A percentile compares a stretch with the other conserved stretches of the same genome.
Conservation (phyloP, 1,284 basidiomycete species). For the Ustilago lituana region DNA sequence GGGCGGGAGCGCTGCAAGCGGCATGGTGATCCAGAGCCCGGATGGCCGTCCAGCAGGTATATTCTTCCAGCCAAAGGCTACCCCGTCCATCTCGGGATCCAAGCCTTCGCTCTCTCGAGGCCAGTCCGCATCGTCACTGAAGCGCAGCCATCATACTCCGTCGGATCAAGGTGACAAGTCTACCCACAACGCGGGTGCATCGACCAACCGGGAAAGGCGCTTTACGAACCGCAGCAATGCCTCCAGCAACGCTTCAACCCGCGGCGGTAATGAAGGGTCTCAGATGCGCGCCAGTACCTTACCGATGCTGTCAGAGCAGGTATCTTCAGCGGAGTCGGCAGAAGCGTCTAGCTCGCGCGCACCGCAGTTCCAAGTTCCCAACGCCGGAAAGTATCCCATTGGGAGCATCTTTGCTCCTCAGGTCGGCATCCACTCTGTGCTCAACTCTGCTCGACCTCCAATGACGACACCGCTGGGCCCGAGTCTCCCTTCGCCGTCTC, state of each 20-base stretch:
- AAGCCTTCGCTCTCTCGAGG: slow-evolving; percentile 36
- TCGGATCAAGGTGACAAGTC: slow-evolving; percentile 24
- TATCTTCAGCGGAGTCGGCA: background rate
- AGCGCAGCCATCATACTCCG: slow-evolving; percentile 14
- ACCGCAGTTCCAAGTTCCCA: slow-evolving; percentile 12
- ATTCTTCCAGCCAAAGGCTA: slow-evolving; percentile 81
- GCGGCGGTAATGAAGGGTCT: background rate
- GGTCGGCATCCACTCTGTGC: slow-evolving; percentile 54
- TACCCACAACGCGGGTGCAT: background rate
- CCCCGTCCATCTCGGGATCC: slow-evolving; percentile 16
- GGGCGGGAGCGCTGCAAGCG: slow-evolving; percentile 80
- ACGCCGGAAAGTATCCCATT: slow-evolving; percentile 30
- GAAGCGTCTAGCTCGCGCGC: background rate
- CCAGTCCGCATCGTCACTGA: slow-evolving; percentile 19
- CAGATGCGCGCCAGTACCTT: background rate
- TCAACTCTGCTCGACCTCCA: slow-evolving; percentile 38
- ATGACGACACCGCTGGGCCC: slow-evolving; percentile 48
- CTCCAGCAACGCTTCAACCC: background rate
- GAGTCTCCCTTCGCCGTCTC: slow-evolving; percentile 4
- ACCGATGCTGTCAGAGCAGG: slow-evolving; percentile 13
- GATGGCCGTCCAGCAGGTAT: slow-evolving; percentile 93
- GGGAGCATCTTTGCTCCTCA: slow-evolving; percentile 58
- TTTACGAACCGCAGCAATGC: slow-evolving; percentile 20
- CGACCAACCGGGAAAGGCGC: slow-evolving; percentile 15
- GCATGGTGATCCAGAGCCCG: slow-evolving; percentile 88